Evolutionary conservation across 257 asterid genomes (phyloP).

Genomic region (Solanum raphanifolium): DNA sequence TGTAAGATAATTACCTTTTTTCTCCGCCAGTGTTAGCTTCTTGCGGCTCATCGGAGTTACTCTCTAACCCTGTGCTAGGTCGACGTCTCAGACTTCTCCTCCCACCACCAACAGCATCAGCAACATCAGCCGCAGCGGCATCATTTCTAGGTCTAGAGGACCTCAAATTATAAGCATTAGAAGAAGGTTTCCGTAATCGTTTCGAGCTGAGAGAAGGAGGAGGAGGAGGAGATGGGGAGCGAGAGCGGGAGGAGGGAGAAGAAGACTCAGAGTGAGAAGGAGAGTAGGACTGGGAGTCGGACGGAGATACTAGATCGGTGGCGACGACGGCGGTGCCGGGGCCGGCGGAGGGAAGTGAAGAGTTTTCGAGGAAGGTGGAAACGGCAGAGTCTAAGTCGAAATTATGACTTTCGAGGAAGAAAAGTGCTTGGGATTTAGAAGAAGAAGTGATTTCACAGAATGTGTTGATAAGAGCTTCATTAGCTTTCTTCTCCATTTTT

Average conservation of each 20-base stretch:
- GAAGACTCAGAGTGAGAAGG: background rate
- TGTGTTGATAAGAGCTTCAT: slow-evolving; percentile 29
- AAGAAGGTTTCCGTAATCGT: background rate
- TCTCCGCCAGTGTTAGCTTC: slow-evolving; percentile 71
- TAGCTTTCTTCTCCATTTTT: slow-evolving; percentile 18
- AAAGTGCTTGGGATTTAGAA: slow-evolving; percentile 53
- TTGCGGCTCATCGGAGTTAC: slow-evolving; percentile 65
- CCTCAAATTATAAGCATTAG: background rate
- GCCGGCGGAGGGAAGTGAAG: slow-evolving; percentile 5
- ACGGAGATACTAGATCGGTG: background rate
- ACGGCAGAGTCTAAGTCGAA: slow-evolving; percentile 74
- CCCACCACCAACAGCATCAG: slow-evolving; percentile 10
- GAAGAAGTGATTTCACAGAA: slow-evolving; percentile 67
- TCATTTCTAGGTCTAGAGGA: slow-evolving; percentile 2
- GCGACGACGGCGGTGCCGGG: background rate
- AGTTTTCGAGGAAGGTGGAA: slow-evolving; percentile 64
- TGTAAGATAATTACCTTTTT: slow-evolving; percentile 32
- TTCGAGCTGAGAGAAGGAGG: background rate
- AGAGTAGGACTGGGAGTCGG: background rate
- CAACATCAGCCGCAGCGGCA: background rate
- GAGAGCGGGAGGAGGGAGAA: slow-evolving; percentile 11
- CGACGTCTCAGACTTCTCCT: slow-evolving; percentile 36
- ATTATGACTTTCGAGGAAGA: slow-evolving; percentile 69
- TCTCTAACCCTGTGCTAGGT: slow-evolving; percentile 30
- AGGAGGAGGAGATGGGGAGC: slow-evolving; percentile 13